These are phyloP conservation scores for Acephala macrosclerotiorum DNA, from an alignment of 2,329 filamentous ascomycete genomes.

Conservation along the genomic window DNA sequence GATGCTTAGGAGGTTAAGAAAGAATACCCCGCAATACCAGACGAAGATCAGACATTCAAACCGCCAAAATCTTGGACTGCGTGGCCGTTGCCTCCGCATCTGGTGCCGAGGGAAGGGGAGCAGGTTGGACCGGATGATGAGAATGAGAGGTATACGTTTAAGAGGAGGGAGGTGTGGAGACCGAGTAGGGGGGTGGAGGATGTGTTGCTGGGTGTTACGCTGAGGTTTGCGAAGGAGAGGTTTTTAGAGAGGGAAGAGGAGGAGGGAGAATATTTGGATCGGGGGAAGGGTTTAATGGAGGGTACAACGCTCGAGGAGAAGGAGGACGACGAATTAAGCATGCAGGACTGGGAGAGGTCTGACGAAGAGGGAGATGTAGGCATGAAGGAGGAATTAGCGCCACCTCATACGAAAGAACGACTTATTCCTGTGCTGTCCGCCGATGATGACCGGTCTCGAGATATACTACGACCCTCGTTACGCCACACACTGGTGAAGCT, in stretches of 20 bases:
- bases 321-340: conserved; percentile 7
- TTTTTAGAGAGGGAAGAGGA: conserved; percentile 53
- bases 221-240: conserved; percentile 72
- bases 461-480: conserved; percentile 71
- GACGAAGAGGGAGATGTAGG: conserved; percentile 21
- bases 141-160: conserved; percentile 60
- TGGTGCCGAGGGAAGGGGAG: conserved; percentile 67
- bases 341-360: neutral
- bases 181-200: conserved; percentile 74
- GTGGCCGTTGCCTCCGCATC: conserved; percentile 75
- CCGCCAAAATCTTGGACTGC: conserved; percentile 77
- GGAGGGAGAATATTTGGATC: neutral
- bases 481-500: conserved; percentile 74
- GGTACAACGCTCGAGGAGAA: conserved; percentile 34
- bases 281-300: neutral
- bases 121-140: conserved; percentile 53
- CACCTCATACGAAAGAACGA: conserved; percentile 9
- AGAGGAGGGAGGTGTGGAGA: conserved; percentile 50
- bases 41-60: conserved; percentile 49
- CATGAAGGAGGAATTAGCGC: conserved; percentile 9
- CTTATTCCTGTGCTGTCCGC: conserved; percentile 63
- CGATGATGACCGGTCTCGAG: conserved; percentile 73
- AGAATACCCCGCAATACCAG: conserved; percentile 32
- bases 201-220: conserved; percentile 69
- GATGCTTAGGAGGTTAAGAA: conserved; percentile 18